These are phyloP conservation scores for Tolypocladium ophioglossoides DNA, from an alignment of 2,329 filamentous ascomycete genomes.

Conservation along the genomic window DNA sequence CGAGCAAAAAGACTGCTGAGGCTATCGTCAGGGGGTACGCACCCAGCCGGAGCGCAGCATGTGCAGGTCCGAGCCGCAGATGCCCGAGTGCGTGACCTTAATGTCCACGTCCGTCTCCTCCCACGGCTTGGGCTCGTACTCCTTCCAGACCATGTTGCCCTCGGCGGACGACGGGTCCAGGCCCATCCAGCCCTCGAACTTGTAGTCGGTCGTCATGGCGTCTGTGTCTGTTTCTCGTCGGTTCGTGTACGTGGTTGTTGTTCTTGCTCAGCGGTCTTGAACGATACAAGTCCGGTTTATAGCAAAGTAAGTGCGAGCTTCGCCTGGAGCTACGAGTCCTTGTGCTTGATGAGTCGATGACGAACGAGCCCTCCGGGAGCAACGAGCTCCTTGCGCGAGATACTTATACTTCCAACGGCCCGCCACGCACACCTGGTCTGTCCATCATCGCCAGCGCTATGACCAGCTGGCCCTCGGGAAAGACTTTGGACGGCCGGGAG, in stretches of 20 bases:
- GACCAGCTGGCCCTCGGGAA: too few species aligned
- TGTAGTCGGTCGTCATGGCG: slow-evolving; percentile 25
- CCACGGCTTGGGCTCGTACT: slow-evolving; percentile 55
- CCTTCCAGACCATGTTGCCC: slow-evolving; percentile 43
- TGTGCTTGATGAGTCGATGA: too few species aligned
- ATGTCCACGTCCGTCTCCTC: slow-evolving; percentile 57
- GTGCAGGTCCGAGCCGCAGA: slow-evolving; percentile 55
- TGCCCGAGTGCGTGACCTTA: slow-evolving; percentile 53
- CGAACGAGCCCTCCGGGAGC: too few species aligned
- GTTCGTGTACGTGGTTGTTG: neutral
- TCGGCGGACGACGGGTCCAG: slow-evolving; percentile 27
- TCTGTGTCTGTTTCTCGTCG: neutral
- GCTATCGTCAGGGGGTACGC: slow-evolving; percentile 3
- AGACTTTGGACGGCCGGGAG: too few species aligned
- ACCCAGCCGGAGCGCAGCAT: slow-evolving; percentile 44
- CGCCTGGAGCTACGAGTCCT: too few species aligned
- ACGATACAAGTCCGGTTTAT: too few species aligned
- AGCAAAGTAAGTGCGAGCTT: too few species aligned
- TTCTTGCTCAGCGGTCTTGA: neutral
- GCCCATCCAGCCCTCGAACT: slow-evolving; percentile 43
- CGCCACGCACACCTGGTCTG: too few species aligned
- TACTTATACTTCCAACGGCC: too few species aligned
- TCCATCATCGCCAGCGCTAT: too few species aligned
- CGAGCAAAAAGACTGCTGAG: too few species aligned
- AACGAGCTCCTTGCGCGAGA: too few species aligned